phyloP scores from a whole-genome alignment of 352 stramenopile genomes.

The Phytophthora constricta region DNA sequence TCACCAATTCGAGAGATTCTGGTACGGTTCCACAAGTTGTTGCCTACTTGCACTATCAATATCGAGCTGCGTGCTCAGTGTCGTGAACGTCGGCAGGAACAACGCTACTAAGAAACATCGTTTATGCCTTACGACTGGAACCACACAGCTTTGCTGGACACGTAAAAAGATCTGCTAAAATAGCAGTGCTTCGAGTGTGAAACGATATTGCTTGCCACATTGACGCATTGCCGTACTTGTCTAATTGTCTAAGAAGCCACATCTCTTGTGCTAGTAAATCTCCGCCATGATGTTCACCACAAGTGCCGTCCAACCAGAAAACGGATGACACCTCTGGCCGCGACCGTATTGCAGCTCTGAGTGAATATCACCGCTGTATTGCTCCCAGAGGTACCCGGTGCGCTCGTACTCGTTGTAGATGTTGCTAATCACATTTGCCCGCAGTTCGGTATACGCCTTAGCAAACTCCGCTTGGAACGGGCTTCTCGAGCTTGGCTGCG shows the following conservation, averaged over 20 bases:
- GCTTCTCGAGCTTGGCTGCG: constrained; percentile 40
- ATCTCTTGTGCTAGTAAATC: constrained; percentile 65
- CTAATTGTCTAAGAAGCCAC: constrained; percentile 6
- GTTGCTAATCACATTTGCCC: constrained; percentile 66
- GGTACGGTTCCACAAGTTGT: not conserved
- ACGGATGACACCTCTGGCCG: constrained; percentile 92
- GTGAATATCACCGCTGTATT: constrained; percentile 89
- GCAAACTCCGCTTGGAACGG: constrained; percentile 54
- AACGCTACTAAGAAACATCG: too few species aligned
- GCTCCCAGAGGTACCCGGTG: constrained; percentile 94
- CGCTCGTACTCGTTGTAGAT: constrained; percentile 84
- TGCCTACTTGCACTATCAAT: too few species aligned
- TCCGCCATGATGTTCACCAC: constrained; percentile 95
- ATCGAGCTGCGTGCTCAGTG: too few species aligned
- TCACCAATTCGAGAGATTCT: not conserved
- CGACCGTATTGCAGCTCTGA: constrained; percentile 57
- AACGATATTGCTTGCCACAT: too few species aligned
- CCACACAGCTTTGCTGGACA: too few species aligned
- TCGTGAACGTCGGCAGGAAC: too few species aligned
- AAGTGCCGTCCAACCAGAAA: constrained; percentile 94
- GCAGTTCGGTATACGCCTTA: constrained; percentile 55
- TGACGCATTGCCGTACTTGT: too few species aligned
- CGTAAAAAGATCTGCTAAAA: too few species aligned
- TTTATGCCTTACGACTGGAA: too few species aligned
- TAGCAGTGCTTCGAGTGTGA: too few species aligned